Evolutionary conservation across 148 eudicot genomes (phyloP), one percentile per base, ranked within the genome.

Genomic region (Selenicereus undatus): DNA sequence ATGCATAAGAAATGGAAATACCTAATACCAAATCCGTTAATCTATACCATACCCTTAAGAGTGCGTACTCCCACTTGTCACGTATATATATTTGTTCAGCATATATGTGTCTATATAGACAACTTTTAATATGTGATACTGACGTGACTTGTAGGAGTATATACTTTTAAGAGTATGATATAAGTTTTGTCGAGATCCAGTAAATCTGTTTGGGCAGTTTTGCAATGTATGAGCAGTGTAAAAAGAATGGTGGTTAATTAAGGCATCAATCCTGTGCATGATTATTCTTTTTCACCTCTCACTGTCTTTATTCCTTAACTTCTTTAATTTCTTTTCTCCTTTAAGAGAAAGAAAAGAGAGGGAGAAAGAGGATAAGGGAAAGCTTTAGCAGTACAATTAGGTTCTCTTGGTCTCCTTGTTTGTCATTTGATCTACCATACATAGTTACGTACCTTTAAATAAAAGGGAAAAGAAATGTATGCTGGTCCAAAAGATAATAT

Each of bases 331-430:
- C 32, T 68, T 22, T 73, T 73, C 54, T 22, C 54, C 76, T 73
- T 73, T 73, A 64, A 64, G 68, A n/a, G 68, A 64, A 1, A 64
- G 68, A 27, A 66, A 24, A 11, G 3, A 2, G 17, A 13, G 32
- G 0, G 9, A 14, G 32, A n/a, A 26, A 39, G 20, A 20, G 52
- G 30, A 74, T 17, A 64, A 50, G 39, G 62, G 36, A 8, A 50
- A 14, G 77, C 62, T 75, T 50, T 75, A 75, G 77, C 64, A 50
- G 21, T 48, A 36, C 51, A 74, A 74, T 74, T 74, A 74, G 77
- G 77, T 75, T 75, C 77, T 75, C 64, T 75, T 75, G 60, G 77
- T 75, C 77, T 75, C 77, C 77, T 51, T 52, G 54, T 51, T 62
- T 51, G 16, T 48, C 39, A 39, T 72, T 26, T 74, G 26, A 72